Percentiles rank a stretch among this genome's conserved stretches.
Evolutionary conservation across 768 basidiomycete genomes (phyloP).

Genomic region (Auricularia cornea): DNA sequence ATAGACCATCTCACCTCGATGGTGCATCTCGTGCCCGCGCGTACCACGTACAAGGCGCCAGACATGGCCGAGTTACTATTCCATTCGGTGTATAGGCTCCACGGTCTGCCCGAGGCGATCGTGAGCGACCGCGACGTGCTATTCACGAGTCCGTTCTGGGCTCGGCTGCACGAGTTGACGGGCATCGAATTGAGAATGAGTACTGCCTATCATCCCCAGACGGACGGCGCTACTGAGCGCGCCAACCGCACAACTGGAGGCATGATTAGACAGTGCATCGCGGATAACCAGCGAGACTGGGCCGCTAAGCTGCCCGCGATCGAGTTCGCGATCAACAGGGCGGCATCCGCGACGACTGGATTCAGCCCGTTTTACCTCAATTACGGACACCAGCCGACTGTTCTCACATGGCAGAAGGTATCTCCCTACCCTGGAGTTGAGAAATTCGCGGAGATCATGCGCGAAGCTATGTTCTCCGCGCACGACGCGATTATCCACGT

Average conservation of each 20-base stretch:
- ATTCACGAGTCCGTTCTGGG: slow-evolving; percentile 28
- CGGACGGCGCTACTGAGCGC: slow-evolving; percentile 26
- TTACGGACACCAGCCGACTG: slow-evolving; percentile 22
- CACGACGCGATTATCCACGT: slow-evolving; percentile 6
- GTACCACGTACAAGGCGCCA: slow-evolving; percentile 20
- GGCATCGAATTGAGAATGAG: slow-evolving; percentile 26
- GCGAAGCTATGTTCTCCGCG: slow-evolving; percentile 8
- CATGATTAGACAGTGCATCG: slow-evolving; percentile 3
- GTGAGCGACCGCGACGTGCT: slow-evolving; percentile 26
- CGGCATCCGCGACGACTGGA: slow-evolving; percentile 26
- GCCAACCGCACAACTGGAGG: slow-evolving; percentile 1
- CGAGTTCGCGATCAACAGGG: slow-evolving; percentile 32
- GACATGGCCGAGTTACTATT: slow-evolving; percentile 32
- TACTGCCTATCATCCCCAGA: slow-evolving; percentile 30
- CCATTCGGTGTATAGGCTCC: slow-evolving; percentile 25
- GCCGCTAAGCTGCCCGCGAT: slow-evolving; percentile 20
- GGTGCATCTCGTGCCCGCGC: slow-evolving; percentile 23
- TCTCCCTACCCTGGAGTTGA: slow-evolving; percentile 2
- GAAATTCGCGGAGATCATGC: slow-evolving; percentile 1
- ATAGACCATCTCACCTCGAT: slow-evolving; percentile 16
- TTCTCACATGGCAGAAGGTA: slow-evolving; percentile 22
- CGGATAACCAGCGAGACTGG: slow-evolving; percentile 23
- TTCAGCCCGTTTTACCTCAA: slow-evolving; percentile 31
- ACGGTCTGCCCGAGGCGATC: slow-evolving; percentile 25
- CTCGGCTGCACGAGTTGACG: slow-evolving; percentile 9